Base-by-base conservation (phyloP, 768 basidiomycete genomes). In the Tephrocybe rancida region DNA sequence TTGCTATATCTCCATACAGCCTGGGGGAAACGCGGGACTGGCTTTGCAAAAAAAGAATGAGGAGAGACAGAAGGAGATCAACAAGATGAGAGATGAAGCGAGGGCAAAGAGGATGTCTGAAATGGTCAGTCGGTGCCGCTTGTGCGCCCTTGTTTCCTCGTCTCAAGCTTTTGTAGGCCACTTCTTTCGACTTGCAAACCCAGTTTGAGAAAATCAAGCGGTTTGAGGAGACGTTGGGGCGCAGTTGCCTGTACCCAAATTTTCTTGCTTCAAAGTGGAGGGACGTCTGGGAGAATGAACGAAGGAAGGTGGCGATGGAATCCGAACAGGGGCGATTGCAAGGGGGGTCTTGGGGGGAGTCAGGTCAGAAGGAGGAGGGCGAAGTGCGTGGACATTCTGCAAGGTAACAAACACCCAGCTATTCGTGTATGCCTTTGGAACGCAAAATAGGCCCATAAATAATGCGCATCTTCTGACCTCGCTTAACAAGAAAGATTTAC, bases 11-110 rank as follows among this genome's bases (percentile, higher is more conserved):
- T 55, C 39, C 39, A 24, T 35, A 22, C 32, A 81, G 79, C 58
- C 74, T n/a, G 74, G 74, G 16, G 76, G 74, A 46, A 75, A 58
- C 52, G 73, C 80, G 25, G 78, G 78, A 19, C 60, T 76, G 52
- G 81, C 71, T 47, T 63, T 79, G 42, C 70, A 76, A 16, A 73
- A 77, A 41, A 78, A 77, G 55, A 82, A 87, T n/a, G 87, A 88
- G 57, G 87, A 89, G 63, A 75, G 86, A 44, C 75, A 81, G 52
- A 85, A 78, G 59, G 86, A 91, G 52, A 61, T 90, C 60, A 77
- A 85, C 61, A 81, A 74, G 62, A 81, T 87, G 84, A 78, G 86
- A 50, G 85, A 90, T 34, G 88, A 89, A 34, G 85, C 84, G 16
- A 76, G 78, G 57, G 78, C 77, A 1, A 86, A 80, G 58, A 77